phyloP scores from a whole-genome alignment of 2,329 filamentous ascomycete genomes.

The Nakataea oryzae region DNA sequence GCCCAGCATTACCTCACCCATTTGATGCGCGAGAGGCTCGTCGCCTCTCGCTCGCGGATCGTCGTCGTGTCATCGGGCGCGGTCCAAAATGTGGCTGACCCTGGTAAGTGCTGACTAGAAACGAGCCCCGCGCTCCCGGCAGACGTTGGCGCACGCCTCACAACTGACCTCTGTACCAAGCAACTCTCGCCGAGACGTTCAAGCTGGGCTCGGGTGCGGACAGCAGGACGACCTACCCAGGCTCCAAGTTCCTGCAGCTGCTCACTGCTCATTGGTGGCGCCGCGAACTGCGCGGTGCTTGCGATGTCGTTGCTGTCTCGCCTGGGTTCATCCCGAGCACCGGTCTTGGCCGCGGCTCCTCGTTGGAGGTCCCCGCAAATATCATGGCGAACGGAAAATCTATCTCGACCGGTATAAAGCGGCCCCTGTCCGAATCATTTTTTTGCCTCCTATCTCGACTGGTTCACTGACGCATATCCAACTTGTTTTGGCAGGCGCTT shows the following conservation, averaged over 20 bases:
- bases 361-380: conserved; percentile 16
- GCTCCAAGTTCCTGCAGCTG: conserved; percentile 39
- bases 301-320: conserved; percentile 39
- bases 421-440: background rate
- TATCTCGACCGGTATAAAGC: conserved; percentile 30
- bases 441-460: background rate
- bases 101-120: conserved; percentile 16
- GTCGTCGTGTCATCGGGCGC: conserved; percentile 41
- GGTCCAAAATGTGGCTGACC: conserved; percentile 27
- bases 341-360: conserved; percentile 23
- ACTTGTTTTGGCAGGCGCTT: conserved; percentile 23
- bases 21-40: conserved; percentile 35
- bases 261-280: conserved; percentile 46
- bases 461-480: background rate
- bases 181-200: conserved; percentile 10
- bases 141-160: too few species aligned
- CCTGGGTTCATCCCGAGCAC: conserved; percentile 41
- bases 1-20: conserved; percentile 44
- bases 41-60: conserved; percentile 32
- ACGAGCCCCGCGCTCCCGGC: background rate
- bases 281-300: conserved; percentile 32
- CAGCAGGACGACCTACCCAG: conserved; percentile 21
- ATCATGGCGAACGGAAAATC: conserved; percentile 34
- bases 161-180: conserved; percentile 4
- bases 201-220: conserved; percentile 24